Base-by-base conservation (phyloP, 192 early-diverging fungal genomes). In the Cetraspora pellucida region DNA sequence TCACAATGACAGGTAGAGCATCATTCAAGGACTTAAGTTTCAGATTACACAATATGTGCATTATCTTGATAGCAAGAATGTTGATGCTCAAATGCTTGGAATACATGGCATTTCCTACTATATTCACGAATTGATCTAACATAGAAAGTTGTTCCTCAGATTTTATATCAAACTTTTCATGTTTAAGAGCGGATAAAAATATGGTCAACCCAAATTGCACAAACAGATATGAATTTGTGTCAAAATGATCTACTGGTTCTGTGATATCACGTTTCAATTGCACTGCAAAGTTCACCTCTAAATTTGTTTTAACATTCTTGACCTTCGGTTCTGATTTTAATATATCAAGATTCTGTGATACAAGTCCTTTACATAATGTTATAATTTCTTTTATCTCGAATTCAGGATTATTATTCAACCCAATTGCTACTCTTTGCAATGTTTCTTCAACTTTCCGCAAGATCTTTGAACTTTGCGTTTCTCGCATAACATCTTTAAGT, bases 171-270 rank as follows among this genome's bases (percentile, higher is more conserved):
- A 89, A 87, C 68, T 85, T 85, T 79, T 86, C 85, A 59, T 81
- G 85, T 52, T 84, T 81, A 44, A 99, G 78, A 0, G 89, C 88
- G 0, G 88, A 83, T 30, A 94, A 84, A 67, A 99, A 85, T 13
- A 98, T 83, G n/a, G 87, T 86, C 23, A 99, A 79, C 0, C 97
- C 97, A 88, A 99, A 99, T 65, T 93, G 88, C 57, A 97, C 92
- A 83, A 99, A 98, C 10, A 92, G 83, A 75, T 97, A 91, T 8
- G 93, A 93, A 69, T 99, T 98, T 7, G 89, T 88, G 37, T 90
- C 86, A 79, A 93, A 93, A 70, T 93, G 92, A 68, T 93, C 93
- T n/a, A 89, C 81, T 55, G 91, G 81, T 11, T 86, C 87, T 9
- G 78, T 46, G 6, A 85, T 81, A 37, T 90, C 87, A 21, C 93